Evolutionary conservation across 2,329 filamentous ascomycete species (phyloP).

Genomic region (Anthostomella pinea): DNA sequence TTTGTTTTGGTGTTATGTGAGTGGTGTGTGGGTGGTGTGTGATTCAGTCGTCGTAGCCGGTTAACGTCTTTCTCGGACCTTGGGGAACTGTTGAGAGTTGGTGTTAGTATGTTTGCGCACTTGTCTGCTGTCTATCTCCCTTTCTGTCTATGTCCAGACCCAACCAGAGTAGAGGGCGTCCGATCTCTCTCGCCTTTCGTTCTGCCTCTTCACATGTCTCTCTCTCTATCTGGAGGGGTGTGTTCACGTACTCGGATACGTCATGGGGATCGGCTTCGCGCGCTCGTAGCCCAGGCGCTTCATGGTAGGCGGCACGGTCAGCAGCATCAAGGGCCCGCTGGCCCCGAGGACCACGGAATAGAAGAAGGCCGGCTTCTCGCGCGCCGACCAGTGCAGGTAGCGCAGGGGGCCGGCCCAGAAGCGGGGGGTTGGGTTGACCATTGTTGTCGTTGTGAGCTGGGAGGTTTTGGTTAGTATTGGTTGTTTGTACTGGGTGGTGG

Average conservation of each 20-base stretch:
- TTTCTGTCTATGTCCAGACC: neutral
- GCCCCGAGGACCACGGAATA: conserved; percentile 76
- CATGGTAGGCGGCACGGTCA: conserved; percentile 72
- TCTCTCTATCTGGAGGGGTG: neutral
- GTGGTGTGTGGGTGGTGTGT: neutral
- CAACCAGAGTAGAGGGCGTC: too few relatives aligned
- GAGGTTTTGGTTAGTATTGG: conserved; percentile 2
- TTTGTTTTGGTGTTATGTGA: neutral
- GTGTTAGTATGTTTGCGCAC: neutral
- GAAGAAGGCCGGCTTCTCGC: conserved; percentile 88
- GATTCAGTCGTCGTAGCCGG: conserved; percentile 57
- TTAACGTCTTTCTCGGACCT: conserved; percentile 57
- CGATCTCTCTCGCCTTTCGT: too few relatives aligned
- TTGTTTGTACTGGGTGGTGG: too few relatives aligned
- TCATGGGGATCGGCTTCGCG: conserved; percentile 72
- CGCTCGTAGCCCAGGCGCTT: conserved; percentile 70
- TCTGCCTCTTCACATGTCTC: neutral
- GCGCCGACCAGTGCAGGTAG: conserved; percentile 84
- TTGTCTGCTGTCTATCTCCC: conserved; percentile 17
- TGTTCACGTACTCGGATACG: conserved; percentile 79
- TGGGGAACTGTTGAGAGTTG: conserved; percentile 50
- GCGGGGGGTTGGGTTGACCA: conserved; percentile 62
- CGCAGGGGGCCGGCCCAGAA: conserved; percentile 84
- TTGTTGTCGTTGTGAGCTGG: conserved; percentile 34
- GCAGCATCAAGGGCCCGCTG: conserved; percentile 67